Evolutionary conservation across 148 eudicot species (phyloP).

Genomic region (Salicornia ramosissima): DNA sequence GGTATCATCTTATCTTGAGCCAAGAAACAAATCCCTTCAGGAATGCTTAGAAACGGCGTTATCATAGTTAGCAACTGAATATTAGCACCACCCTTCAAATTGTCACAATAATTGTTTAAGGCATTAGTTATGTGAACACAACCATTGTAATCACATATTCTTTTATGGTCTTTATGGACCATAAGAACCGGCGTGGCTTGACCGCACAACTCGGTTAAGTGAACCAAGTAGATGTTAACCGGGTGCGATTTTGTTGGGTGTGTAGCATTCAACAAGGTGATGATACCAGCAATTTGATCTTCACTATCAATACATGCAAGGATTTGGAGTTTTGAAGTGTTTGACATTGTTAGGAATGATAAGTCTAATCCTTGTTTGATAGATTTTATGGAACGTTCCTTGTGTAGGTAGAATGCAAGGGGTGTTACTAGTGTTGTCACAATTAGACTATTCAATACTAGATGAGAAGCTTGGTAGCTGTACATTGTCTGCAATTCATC

Average conservation of each 20-base stretch:
- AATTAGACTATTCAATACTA: slow-evolving; percentile 6
- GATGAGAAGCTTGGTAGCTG: neutral
- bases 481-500: slow-evolving; percentile 14
- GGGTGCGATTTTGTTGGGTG: slow-evolving; percentile 18
- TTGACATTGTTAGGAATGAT: slow-evolving; percentile 1
- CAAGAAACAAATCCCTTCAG: slow-evolving; percentile 19
- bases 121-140: slow-evolving; percentile 22
- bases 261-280: slow-evolving; percentile 23
- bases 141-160: slow-evolving; percentile 20
- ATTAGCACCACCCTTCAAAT: neutral
- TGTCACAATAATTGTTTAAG: neutral
- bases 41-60: slow-evolving; percentile 22
- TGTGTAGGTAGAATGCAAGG: neutral
- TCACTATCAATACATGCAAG: slow-evolving; percentile 25
- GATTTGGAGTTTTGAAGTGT: slow-evolving; percentile 17
- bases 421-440: slow-evolving; percentile 19
- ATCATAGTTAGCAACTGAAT: slow-evolving; percentile 29
- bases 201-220: slow-evolving; percentile 29
- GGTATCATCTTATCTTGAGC: slow-evolving; percentile 23
- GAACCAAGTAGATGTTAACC: slow-evolving; percentile 19
- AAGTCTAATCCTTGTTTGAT: slow-evolving; percentile 9
- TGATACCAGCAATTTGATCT: slow-evolving; percentile 23
- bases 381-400: neutral
- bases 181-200: slow-evolving; percentile 22
- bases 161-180: slow-evolving; percentile 17